Evolutionary conservation across 352 stramenopile genomes (phyloP), one percentile per base, ranked within the genome.

Genomic region (Phytophthora idaei): DNA sequence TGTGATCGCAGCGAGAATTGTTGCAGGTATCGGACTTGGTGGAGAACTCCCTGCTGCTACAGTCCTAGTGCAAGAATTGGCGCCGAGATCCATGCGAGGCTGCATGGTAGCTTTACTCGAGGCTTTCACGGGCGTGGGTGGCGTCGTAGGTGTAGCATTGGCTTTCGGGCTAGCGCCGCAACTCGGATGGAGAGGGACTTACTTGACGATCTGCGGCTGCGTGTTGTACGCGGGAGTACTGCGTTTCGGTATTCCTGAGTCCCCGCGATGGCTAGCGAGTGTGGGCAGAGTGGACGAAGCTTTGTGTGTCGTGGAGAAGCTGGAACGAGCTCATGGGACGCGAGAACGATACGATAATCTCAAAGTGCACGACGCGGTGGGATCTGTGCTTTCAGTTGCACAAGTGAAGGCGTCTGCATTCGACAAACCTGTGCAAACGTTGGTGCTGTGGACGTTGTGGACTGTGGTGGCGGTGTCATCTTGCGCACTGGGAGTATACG

Each of bases 361-460:
- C 37, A 67, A 73, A 21, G 45, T 21, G 8, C 55, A 57, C 14
- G 65, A 67, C 12, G 52, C 46, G 12, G 36, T 67, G 8, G 32
- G 49, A 27, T 46, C 44, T 12, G 5, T 37, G 12, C 21, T 21
- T 21, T 54, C 48, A 2, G 12, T 28, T 41, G 14, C 12, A 31
- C 50, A 9, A 12, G 10, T 55, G 29, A 70, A 69, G 28, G 2
- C 61, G 0, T 21, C 21, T 21, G 11, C 14, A 7, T 61, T 55
- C 21, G 32, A 51, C 4, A 64, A 51, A 45, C 37, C 27, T 31
- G 28, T 64, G 17, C 62, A 71, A 4, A 78, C 62, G 7, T n/a
- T 77, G 3, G 60, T 79, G 37, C 17, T 81, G 37, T 75, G 67
- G 61, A 57, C 32, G 3, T 28, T 83, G 36, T 83, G 76, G 76